A percentile compares a stretch with the other conserved stretches of the same genome.
phyloP scores from a whole-genome alignment of 78 protist species.

The Monosiga brevicollis region DNA sequence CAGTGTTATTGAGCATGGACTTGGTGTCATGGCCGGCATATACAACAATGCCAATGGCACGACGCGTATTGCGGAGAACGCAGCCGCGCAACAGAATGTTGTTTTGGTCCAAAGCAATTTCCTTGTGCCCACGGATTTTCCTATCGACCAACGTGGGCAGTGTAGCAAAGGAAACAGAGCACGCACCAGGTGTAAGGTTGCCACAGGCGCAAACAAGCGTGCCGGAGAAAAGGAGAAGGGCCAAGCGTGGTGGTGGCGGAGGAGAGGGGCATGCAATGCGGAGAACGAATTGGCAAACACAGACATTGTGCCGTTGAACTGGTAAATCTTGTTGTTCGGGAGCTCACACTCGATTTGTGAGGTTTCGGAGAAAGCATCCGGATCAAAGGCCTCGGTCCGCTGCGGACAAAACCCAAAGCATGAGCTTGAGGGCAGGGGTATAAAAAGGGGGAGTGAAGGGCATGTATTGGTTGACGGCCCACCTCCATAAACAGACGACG shows the following conservation, averaged over 20 bases:
- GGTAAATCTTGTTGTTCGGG: slow-evolving; percentile 9
- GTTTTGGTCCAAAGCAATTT: neutral
- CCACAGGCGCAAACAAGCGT: no score
- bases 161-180: no score
- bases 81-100: slow-evolving; percentile 29
- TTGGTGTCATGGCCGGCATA: slow-evolving; percentile 85
- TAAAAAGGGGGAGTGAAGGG: no score
- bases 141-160: neutral
- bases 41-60: slow-evolving; percentile 59
- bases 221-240: no score
- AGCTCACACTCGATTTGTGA: slow-evolving; percentile 3
- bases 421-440: no score
- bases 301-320: slow-evolving; percentile 6
- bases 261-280: no score
- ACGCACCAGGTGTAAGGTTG: no score
- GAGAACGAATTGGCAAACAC: no score
- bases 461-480: no score
- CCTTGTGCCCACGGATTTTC: neutral
- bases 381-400: neutral
- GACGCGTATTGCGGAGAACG: slow-evolving; percentile 48
- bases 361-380: neutral
- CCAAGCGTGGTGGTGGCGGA: no score
- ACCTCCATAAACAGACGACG: no score
- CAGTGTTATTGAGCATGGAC: slow-evolving; percentile 31
- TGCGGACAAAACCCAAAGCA: no score